Evolutionary conservation across 129 eudicot genomes (phyloP).

Genomic region (Lactuca saligna): DNA sequence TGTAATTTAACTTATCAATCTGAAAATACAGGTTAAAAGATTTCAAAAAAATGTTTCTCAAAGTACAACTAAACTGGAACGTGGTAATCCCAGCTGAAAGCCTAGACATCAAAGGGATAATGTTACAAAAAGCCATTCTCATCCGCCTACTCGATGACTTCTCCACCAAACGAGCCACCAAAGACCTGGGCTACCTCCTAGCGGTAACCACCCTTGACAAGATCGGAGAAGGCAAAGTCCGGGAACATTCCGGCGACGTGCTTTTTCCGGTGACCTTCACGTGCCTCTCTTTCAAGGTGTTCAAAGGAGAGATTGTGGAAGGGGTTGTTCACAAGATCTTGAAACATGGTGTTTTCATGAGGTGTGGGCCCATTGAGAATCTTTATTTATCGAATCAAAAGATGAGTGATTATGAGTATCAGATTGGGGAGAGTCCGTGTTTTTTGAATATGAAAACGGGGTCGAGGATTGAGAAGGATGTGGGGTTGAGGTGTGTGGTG

Average conservation of each 20-base stretch:
- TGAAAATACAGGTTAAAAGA: not conserved
- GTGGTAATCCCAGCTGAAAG: constrained; percentile 70
- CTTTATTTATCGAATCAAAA: constrained; percentile 52
- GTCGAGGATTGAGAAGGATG: constrained; percentile 60
- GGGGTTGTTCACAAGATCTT: constrained; percentile 59
- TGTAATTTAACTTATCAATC: not conserved
- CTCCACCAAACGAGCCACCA: constrained; percentile 64
- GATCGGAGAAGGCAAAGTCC: constrained; percentile 65
- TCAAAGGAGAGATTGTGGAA: constrained; percentile 56
- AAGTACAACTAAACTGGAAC: constrained; percentile 68
- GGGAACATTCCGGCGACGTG: constrained; percentile 66
- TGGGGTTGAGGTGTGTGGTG: constrained; percentile 47
- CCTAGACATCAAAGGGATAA: constrained; percentile 58
- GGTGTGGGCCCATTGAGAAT: constrained; percentile 68
- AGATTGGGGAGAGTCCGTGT: constrained; percentile 57
- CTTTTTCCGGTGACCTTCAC: constrained; percentile 62
- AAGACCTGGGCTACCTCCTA: constrained; percentile 58
- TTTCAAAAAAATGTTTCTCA: constrained; percentile 51
- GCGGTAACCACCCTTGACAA: constrained; percentile 62
- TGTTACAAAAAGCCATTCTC: constrained; percentile 66
- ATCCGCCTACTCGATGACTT: constrained; percentile 67
- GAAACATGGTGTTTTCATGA: constrained; percentile 67
- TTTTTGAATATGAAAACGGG: constrained; percentile 49
- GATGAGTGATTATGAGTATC: constrained; percentile 56
- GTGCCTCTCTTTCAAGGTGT: constrained; percentile 66